These are phyloP conservation scores for Paspalum vaginatum DNA, from an alignment of 176 grass and related monocot species.

Conservation along the genomic window DNA sequence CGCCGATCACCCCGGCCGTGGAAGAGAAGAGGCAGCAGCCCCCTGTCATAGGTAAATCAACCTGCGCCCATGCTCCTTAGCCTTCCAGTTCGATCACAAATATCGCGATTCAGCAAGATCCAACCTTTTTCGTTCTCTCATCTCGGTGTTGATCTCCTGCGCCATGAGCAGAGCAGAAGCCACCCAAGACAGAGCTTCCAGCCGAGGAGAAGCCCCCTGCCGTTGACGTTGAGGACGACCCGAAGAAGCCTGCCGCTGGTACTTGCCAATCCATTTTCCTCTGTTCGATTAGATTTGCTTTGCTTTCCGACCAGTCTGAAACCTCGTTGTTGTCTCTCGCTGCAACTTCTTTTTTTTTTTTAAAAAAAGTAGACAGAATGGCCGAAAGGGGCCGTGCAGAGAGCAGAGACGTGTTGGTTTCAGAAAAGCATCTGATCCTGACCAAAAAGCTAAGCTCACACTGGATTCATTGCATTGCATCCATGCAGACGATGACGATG, in stretches of 20 bases:
- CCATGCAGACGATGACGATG: conserved; percentile 35
- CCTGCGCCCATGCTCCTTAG: not conserved
- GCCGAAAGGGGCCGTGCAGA: no score
- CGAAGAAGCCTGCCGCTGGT: conserved; percentile 18
- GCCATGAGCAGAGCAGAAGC: conserved; percentile 44
- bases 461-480: not conserved
- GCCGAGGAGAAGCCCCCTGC: not conserved
- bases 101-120: not conserved
- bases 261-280: conserved; percentile 15
- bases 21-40: conserved; percentile 36
- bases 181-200: conserved; percentile 16
- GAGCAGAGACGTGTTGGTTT: conserved; percentile 29
- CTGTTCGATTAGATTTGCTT: not conserved
- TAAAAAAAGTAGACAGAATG: not conserved
- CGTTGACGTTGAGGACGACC: not conserved
- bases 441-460: not conserved
- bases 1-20: conserved; percentile 22
- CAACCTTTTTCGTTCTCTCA: not conserved
- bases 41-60: conserved; percentile 51
- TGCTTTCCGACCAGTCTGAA: conserved; percentile 12
- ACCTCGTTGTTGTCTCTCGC: not conserved
- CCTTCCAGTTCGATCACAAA: no score
- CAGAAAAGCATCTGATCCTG: not conserved
- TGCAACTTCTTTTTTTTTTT: not conserved
- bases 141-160: not conserved